Evolutionary conservation across 148 eudicot genomes (phyloP), one percentile per base, ranked within the genome.

Genomic region (Nepenthes gracilis): DNA sequence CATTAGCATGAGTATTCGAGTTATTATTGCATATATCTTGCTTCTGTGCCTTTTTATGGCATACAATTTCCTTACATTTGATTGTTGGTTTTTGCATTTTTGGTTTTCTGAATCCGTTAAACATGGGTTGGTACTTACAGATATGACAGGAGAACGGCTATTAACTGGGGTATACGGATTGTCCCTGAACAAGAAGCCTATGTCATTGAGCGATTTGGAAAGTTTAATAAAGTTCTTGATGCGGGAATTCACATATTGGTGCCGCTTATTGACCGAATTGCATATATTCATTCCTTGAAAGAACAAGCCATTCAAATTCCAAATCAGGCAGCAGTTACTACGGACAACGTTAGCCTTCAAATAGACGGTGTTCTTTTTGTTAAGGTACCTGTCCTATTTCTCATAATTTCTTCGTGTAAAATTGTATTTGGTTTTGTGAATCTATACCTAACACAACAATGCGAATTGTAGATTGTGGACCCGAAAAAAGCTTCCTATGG

Each of bases 321-420:
- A 0, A 75, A 90, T 68, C 99, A 89, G 63, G 73, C 89, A 52
- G 99, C 96, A 23, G 90, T 93, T 56, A 93, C 96, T 2, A 86
- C 85, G 58, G 99, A 89, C 71, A 88, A 88, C 76, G 99, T 93
- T 67, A 76, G 81, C 81, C 81, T 93, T 62, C 71, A 66, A 48
- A 91, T 93, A 48, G 89, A 89, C 57, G 99, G 96, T 47, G 95
- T 93, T 58, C 85, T 93, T 36, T 93, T 82, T 72, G 88, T 86
- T 35, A 84, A 84, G 96, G 96, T 84, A 64, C 52, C 14, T 40
- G 4, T 47, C 2, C 1, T 36, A 61, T 59, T 54, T 32, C 14
- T 52, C 15, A 6, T 56, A 43, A 37, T 36, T 12, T 5, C 11
- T 48, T 58, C 23, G 36, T 45, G 34, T 45, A n/a, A 9, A 57